phyloP scores from a whole-genome alignment of 2,329 filamentous ascomycete species.

The Colletotrichum spinosum region DNA sequence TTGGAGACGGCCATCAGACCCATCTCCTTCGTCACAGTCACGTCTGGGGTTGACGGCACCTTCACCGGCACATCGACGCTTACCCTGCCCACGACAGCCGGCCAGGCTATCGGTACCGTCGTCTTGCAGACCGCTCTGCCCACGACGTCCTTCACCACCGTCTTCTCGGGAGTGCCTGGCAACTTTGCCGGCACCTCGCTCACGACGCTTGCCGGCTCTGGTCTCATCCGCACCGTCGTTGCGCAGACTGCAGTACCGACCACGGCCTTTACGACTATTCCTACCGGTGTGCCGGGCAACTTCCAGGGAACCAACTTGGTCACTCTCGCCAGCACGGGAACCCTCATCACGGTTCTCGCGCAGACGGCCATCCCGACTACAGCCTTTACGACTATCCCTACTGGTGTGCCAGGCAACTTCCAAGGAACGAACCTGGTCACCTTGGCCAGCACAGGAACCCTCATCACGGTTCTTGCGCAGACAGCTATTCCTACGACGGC shows the following conservation, averaged over 20 bases:
- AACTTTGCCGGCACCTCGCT: slow-evolving; percentile 9
- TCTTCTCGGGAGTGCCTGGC: slow-evolving; percentile 10
- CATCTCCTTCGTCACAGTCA: slow-evolving; percentile 21
- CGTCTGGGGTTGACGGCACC: slow-evolving; percentile 5
- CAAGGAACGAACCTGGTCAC: not conserved
- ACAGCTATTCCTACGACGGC: slow-evolving; percentile 12
- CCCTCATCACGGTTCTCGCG: slow-evolving; percentile 4
- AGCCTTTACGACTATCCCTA: not conserved
- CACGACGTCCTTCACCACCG: slow-evolving; percentile 3
- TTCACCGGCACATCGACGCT: slow-evolving; percentile 13
- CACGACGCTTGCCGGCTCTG: not conserved
- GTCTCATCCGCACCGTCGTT: not conserved
- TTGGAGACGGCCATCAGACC: slow-evolving; percentile 20
- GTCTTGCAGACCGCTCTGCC: slow-evolving; percentile 16
- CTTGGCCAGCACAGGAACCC: not conserved
- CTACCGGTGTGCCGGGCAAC: not conserved
- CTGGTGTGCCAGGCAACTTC: slow-evolving; percentile 1
- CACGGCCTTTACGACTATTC: not conserved
- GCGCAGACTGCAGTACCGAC: not conserved
- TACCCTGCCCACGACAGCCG: slow-evolving; percentile 9
- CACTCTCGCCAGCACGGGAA: not conserved
- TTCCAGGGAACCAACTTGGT: slow-evolving; percentile 7
- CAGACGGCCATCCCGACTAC: slow-evolving; percentile 8
- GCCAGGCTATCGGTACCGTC: slow-evolving; percentile 7
- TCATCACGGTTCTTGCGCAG: slow-evolving; percentile 10